Percentiles rank a stretch among this genome's conserved stretches.
phyloP scores from a whole-genome alignment of 768 basidiomycete species.

The Lyophyllum semitale region DNA sequence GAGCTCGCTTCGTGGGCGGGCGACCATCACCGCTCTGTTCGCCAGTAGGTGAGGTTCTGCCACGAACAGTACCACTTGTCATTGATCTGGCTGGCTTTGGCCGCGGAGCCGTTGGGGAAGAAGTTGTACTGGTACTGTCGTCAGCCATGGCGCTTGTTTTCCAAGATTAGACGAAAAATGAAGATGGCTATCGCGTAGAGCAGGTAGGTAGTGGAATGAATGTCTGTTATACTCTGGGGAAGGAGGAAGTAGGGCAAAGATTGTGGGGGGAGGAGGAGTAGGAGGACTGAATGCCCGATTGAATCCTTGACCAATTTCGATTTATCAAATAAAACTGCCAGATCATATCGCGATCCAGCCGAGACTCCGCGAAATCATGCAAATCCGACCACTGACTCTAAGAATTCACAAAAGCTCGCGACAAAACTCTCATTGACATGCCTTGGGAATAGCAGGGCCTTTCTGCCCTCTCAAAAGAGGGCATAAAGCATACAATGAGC shows the following conservation, averaged over 20 bases:
- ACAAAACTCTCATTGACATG: slow-evolving; percentile 11
- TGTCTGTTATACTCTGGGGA: not conserved
- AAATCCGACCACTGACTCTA: slow-evolving; percentile 10
- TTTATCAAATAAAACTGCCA: slow-evolving; percentile 22
- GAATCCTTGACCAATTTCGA: slow-evolving; percentile 22
- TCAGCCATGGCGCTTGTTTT: slow-evolving; percentile 36
- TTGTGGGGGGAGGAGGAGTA: slow-evolving; percentile 24
- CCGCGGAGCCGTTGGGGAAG: slow-evolving; percentile 40
- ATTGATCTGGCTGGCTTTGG: slow-evolving; percentile 41
- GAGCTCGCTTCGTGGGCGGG: slow-evolving; percentile 78
- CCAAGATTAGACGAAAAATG: slow-evolving; percentile 14
- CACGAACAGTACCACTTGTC: slow-evolving; percentile 47
- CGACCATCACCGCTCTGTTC: slow-evolving; percentile 55
- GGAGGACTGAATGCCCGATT: slow-evolving; percentile 23
- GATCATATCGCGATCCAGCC: slow-evolving; percentile 18
- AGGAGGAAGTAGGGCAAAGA: slow-evolving; percentile 12
- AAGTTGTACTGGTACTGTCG: slow-evolving; percentile 33
- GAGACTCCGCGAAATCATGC: slow-evolving; percentile 10
- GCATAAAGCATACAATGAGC: slow-evolving; percentile 14
- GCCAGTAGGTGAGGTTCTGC: slow-evolving; percentile 49
- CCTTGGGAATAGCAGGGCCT: slow-evolving; percentile 5
- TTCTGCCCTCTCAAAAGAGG: slow-evolving; percentile 10
- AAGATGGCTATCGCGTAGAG: slow-evolving; percentile 5
- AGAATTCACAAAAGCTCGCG: slow-evolving; percentile 9
- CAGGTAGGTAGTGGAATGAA: slow-evolving; percentile 9